Evolutionary conservation across 169 alveolate species (phyloP).

Genomic region (Eimeria praecox): DNA sequence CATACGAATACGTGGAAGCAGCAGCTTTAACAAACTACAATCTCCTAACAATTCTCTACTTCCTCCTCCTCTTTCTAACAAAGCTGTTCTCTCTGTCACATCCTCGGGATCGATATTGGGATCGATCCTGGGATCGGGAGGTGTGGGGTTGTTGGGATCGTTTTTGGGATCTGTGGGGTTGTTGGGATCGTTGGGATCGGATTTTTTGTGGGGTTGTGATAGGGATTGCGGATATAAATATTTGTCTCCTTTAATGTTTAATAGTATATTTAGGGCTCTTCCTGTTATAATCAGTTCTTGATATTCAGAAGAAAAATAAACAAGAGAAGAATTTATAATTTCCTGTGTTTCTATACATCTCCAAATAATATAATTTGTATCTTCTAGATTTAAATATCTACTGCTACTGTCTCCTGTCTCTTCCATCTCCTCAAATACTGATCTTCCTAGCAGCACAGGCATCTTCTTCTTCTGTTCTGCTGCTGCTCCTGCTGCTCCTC

Average conservation of each 20-base stretch:
- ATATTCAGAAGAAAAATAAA: constrained; percentile 15
- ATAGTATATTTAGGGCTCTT: too few relatives aligned
- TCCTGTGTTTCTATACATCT: constrained; percentile 55
- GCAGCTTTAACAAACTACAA: not conserved
- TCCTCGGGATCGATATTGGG: not conserved
- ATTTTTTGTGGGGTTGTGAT: not conserved
- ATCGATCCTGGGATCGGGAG: not conserved
- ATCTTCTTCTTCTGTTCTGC: too few relatives aligned
- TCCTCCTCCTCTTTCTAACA: not conserved
- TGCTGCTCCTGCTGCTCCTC: not conserved
- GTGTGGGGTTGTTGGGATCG: not conserved
- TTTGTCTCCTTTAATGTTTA: too few relatives aligned
- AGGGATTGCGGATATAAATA: constrained; percentile 51
- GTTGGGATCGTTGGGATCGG: not conserved
- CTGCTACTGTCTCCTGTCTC: too few relatives aligned
- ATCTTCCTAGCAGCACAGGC: constrained; percentile 43
- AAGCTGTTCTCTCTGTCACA: not conserved
- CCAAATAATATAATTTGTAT: constrained; percentile 47
- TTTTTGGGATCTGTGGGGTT: not conserved
- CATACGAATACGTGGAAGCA: constrained; percentile 57
- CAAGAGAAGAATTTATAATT: constrained; percentile 12
- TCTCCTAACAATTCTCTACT: not conserved
- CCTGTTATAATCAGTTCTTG: constrained; percentile 49
- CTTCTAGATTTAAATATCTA: too few relatives aligned
- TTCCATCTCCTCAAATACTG: not conserved